Evolutionary conservation across 2,329 filamentous ascomycete species (phyloP).

Genomic region (Cercospora canescens): DNA sequence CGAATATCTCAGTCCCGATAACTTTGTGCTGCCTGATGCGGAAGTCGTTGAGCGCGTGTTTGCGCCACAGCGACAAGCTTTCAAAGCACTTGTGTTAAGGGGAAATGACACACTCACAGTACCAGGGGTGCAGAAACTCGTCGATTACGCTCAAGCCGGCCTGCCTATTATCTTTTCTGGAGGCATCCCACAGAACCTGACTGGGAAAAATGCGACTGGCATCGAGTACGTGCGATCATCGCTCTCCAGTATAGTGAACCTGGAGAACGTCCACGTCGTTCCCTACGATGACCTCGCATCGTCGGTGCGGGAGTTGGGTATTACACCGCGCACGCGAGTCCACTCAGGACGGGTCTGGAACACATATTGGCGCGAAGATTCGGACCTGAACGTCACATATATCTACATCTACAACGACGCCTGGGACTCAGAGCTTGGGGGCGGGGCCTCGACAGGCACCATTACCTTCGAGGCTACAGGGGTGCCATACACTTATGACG

Average conservation of each 20-base stretch:
- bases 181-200: slow-evolving; percentile 33
- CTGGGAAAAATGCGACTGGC: slow-evolving; percentile 14
- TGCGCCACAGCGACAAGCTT: slow-evolving; percentile 42
- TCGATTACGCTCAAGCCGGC: slow-evolving; percentile 39
- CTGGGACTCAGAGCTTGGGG: slow-evolving; percentile 23
- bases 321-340: slow-evolving; percentile 36
- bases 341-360: slow-evolving; percentile 35
- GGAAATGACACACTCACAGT: slow-evolving; percentile 41
- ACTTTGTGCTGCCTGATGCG: slow-evolving; percentile 43
- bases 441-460: slow-evolving; percentile 24
- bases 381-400: slow-evolving; percentile 34
- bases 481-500: slow-evolving; percentile 42
- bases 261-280: slow-evolving; percentile 40
- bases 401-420: slow-evolving; percentile 46
- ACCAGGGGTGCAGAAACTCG: slow-evolving; percentile 36
- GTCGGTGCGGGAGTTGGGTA: slow-evolving; percentile 34
- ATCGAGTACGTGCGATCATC: slow-evolving; percentile 22
- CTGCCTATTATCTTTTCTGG: slow-evolving; percentile 47
- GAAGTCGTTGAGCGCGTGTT: slow-evolving; percentile 40
- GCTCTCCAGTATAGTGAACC: slow-evolving; percentile 28
- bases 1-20: slow-evolving; percentile 49
- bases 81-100: slow-evolving; percentile 45
- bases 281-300: slow-evolving; percentile 34
- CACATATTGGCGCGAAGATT: slow-evolving; percentile 39
- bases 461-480: slow-evolving; percentile 35